These are phyloP conservation scores for Hypseocharis bilobata DNA, from an alignment of 441 rosid genomes.

Conservation along the genomic window DNA sequence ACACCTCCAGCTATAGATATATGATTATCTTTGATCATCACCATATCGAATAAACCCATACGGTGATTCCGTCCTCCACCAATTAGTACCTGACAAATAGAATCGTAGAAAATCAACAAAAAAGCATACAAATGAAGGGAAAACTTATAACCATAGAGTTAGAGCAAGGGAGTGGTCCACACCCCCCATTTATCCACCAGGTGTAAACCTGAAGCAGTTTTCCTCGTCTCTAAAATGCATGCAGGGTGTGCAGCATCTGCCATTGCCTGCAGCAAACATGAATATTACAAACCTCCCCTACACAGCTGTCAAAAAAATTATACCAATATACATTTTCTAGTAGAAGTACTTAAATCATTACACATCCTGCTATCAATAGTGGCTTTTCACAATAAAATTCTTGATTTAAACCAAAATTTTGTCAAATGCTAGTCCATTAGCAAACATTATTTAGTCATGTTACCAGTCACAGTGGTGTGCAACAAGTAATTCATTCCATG, in stretches of 20 bases:
- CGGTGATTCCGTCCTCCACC: slow-evolving; percentile 89
- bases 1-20: slow-evolving; percentile 86
- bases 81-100: slow-evolving; percentile 55
- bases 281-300: not conserved
- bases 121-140: slow-evolving; percentile 15
- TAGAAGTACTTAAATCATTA: not conserved
- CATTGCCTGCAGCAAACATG: slow-evolving; percentile 58
- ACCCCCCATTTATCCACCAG: slow-evolving; percentile 97
- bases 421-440: not conserved
- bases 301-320: not conserved
- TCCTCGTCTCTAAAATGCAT: slow-evolving; percentile 73
- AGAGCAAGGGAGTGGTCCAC: slow-evolving; percentile 27
- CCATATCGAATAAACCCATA: slow-evolving; percentile 96
- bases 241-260: slow-evolving; percentile 88
- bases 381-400: slow-evolving; percentile 5
- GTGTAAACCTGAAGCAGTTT: slow-evolving; percentile 87
- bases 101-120: slow-evolving; percentile 23
- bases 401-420: not conserved
- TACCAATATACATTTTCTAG: slow-evolving; percentile 3
- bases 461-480: no score
- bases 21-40: slow-evolving; percentile 90
- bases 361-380: not conserved
- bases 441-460: no score
- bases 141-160: slow-evolving; percentile 5
- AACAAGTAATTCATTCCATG: no score